A percentile compares a stretch with the other conserved stretches of the same genome.
Evolutionary conservation across 345 rosid species (phyloP).

Genomic region (Hypericum androsaemum): DNA sequence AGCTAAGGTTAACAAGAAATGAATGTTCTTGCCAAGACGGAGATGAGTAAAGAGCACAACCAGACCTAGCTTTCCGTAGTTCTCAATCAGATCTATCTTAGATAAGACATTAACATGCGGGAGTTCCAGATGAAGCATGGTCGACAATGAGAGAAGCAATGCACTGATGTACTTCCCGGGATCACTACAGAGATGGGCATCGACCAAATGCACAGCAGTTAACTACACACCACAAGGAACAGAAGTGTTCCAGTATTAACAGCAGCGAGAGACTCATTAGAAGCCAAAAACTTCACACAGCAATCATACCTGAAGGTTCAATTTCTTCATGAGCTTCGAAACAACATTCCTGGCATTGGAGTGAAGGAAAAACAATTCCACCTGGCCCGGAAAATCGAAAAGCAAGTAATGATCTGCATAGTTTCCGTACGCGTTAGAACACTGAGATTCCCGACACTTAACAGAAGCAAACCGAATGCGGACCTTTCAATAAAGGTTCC

Average conservation of each 20-base stretch:
- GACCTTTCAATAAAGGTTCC: conserved; percentile 78
- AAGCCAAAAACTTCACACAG: not conserved
- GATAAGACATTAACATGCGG: conserved; percentile 86
- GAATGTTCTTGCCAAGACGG: not conserved
- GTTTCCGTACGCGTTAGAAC: conserved; percentile 11
- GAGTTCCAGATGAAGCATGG: conserved; percentile 92
- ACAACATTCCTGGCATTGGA: conserved; percentile 65
- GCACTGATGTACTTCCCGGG: conserved; percentile 81
- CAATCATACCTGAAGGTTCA: conserved; percentile 73
- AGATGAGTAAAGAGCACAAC: not conserved
- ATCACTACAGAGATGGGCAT: conserved; percentile 78
- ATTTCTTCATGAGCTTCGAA: conserved; percentile 61
- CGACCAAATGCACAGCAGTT: conserved; percentile 79
- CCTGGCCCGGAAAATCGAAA: conserved; percentile 97
- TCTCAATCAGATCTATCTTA: conserved; percentile 83
- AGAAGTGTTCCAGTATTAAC: no score
- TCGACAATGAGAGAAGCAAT: conserved; percentile 68
- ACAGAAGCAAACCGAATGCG: conserved; percentile 4
- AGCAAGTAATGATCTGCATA: conserved; percentile 88
- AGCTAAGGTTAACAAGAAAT: not conserved
- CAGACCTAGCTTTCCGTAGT: conserved; percentile 80
- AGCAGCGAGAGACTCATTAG: no score
- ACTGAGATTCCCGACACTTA: not conserved
- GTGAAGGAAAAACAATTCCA: conserved; percentile 80
- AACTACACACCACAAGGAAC: conserved; percentile 42